These are phyloP conservation scores for Paragyromitra xinjiangensis DNA, from an alignment of 495 filamentous ascomycete species.

Conservation along the genomic window DNA sequence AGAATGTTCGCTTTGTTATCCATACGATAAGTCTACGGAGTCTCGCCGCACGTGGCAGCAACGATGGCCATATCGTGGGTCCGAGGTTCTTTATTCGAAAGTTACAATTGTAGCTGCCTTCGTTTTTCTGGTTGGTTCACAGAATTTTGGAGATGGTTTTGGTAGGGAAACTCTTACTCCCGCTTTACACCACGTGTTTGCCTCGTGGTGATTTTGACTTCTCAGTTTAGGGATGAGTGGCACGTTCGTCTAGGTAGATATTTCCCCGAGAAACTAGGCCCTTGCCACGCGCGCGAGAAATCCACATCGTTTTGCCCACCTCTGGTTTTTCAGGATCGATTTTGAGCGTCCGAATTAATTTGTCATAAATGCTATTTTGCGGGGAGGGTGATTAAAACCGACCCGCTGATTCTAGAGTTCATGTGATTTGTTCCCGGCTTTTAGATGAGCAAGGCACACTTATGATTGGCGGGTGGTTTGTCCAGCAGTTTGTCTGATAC, in stretches of 20 bases:
- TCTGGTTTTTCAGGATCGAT: neutral
- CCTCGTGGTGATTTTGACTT: conserved; percentile 40
- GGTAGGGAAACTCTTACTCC: conserved; percentile 24
- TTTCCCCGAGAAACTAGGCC: neutral
- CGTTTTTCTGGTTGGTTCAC: conserved; percentile 6
- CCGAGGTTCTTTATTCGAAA: conserved; percentile 18
- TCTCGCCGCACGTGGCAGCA: conserved; percentile 43
- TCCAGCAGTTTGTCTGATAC: conserved; percentile 11
- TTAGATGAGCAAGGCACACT: conserved; percentile 27
- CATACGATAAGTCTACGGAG: conserved; percentile 22
- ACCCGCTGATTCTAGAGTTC: conserved; percentile 7
- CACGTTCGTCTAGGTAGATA: conserved; percentile 1
- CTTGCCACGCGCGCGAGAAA: conserved; percentile 28
- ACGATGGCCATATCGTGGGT: conserved; percentile 22
- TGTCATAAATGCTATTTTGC: conserved; percentile 20
- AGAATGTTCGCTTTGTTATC: conserved; percentile 24
- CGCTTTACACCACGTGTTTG: conserved; percentile 44
- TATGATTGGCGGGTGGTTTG: conserved; percentile 17
- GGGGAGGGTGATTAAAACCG: conserved; percentile 1
- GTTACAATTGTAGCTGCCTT: conserved; percentile 19
- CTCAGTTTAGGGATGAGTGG: conserved; percentile 29
- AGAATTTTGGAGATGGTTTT: conserved; percentile 17
- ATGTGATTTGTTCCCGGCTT: conserved; percentile 20
- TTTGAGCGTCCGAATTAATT: conserved; percentile 10
- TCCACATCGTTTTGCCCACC: conserved; percentile 6